A percentile compares a stretch with the other conserved stretches of the same genome.
Conservation (phyloP, 495 filamentous ascomycete species). For the Parathielavia hyrcaniae region DNA sequence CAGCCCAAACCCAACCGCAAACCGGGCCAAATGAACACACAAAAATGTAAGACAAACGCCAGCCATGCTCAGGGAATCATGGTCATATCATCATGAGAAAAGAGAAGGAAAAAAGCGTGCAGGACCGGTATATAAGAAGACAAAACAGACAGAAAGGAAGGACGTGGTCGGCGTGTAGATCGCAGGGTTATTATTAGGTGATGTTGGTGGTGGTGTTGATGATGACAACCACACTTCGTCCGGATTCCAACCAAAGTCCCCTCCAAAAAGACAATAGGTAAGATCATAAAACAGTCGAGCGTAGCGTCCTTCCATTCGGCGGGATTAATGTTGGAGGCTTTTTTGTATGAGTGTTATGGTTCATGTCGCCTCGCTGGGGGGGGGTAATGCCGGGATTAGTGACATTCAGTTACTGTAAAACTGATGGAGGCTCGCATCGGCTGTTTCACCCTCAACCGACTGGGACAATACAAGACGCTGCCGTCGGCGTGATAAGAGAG, state of each 20-base stretch:
- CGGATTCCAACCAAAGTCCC: no score
- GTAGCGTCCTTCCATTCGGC: no score
- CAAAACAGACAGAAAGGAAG: not conserved
- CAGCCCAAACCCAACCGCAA: not conserved
- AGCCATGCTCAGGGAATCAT: constrained; percentile 11
- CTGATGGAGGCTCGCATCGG: no score
- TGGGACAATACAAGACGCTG: no score
- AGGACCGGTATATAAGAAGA: constrained; percentile 3
- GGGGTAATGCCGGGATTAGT: constrained; percentile 10
- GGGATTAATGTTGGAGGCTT: constrained; percentile 15
- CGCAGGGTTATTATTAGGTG: not conserved
- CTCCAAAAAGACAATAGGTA: no score
- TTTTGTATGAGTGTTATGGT: no score
- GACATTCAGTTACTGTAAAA: not conserved
- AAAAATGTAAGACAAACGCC: not conserved
- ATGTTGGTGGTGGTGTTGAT: not conserved
- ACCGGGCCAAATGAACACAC: no score
- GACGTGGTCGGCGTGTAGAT: not conserved
- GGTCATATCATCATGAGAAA: constrained; percentile 7
- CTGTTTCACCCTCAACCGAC: no score
- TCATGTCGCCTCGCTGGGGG: constrained; percentile 1
- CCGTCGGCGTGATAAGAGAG: no score
- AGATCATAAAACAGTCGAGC: not conserved
- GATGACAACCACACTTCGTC: not conserved
- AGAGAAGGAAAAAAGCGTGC: not conserved